Conservation (phyloP, 305 asterid species). For the Solanum hybrid region DNA sequence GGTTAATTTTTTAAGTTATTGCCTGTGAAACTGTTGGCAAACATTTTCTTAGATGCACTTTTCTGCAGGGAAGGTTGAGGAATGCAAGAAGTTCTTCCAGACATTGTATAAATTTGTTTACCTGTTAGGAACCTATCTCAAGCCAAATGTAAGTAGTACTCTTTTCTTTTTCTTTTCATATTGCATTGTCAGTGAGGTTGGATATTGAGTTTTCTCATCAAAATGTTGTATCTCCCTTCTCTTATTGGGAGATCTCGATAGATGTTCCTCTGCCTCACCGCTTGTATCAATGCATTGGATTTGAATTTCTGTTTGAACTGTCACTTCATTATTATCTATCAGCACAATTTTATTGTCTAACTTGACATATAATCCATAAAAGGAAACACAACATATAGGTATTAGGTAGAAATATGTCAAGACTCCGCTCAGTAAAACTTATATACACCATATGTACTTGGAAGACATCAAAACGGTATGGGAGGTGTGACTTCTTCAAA, state of each 20-base stretch:
- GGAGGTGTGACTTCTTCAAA: not conserved
- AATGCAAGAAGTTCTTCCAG: slow-evolving; percentile 61
- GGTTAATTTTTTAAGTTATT: not conserved
- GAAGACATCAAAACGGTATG: not conserved
- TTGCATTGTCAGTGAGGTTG: not conserved
- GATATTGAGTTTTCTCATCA: not conserved
- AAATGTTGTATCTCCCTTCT: not conserved
- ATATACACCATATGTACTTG: not conserved
- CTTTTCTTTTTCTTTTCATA: not conserved
- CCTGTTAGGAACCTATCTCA: slow-evolving; percentile 86
- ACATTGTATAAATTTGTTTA: slow-evolving; percentile 84
- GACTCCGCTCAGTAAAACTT: not conserved
- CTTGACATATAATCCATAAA: not conserved
- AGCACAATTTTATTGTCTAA: not conserved
- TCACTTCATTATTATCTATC: not conserved
- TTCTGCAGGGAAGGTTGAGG: slow-evolving; percentile 73
- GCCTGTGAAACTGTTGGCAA: not conserved
- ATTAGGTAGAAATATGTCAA: not conserved
- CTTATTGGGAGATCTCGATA: not conserved
- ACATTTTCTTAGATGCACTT: not conserved
- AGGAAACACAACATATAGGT: not conserved
- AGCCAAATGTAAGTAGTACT: slow-evolving; percentile 76
- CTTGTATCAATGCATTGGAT: not conserved
- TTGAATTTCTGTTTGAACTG: not conserved
- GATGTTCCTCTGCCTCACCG: not conserved